phyloP scores from a whole-genome alignment of 306 rosid genomes.

The Cucurbita maxima region DNA sequence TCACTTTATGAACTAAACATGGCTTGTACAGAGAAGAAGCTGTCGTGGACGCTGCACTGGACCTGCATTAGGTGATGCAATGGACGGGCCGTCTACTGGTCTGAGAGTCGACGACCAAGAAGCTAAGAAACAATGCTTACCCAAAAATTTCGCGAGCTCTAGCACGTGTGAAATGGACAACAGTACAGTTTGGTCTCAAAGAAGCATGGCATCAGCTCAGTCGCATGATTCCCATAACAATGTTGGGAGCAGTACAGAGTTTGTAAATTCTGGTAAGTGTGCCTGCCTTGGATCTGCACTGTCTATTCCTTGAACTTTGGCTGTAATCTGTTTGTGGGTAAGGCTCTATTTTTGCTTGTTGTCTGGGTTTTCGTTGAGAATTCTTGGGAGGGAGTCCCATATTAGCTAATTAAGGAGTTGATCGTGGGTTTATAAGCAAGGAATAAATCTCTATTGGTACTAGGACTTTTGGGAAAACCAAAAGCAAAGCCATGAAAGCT shows the following conservation, averaged over 20 bases:
- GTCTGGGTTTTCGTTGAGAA: neutral
- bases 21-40: conserved; percentile 86
- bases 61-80: conserved; percentile 19
- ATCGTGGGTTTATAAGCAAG: too few species aligned
- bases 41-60: conserved; percentile 53
- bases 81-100: conserved; percentile 32
- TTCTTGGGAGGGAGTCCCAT: too few species aligned
- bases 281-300: neutral
- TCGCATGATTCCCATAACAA: conserved; percentile 27
- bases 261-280: conserved; percentile 73
- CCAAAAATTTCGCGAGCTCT: conserved; percentile 63
- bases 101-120: conserved; percentile 26
- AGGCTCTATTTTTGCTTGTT: neutral
- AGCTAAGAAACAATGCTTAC: conserved; percentile 27
- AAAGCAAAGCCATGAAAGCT: too few species aligned
- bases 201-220: conserved; percentile 30
- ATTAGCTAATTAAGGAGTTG: too few species aligned
- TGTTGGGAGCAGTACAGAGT: conserved; percentile 41
- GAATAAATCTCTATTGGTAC: too few species aligned
- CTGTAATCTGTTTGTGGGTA: neutral
- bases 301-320: neutral
- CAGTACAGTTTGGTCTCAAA: conserved; percentile 33
- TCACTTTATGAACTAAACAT: conserved; percentile 40
- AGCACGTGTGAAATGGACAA: conserved; percentile 50
- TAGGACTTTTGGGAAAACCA: too few species aligned